Evolutionary conservation across 805 yeast species (phyloP), one percentile per base, ranked within the genome.

Genomic region (Barnettozyma salicaria): DNA sequence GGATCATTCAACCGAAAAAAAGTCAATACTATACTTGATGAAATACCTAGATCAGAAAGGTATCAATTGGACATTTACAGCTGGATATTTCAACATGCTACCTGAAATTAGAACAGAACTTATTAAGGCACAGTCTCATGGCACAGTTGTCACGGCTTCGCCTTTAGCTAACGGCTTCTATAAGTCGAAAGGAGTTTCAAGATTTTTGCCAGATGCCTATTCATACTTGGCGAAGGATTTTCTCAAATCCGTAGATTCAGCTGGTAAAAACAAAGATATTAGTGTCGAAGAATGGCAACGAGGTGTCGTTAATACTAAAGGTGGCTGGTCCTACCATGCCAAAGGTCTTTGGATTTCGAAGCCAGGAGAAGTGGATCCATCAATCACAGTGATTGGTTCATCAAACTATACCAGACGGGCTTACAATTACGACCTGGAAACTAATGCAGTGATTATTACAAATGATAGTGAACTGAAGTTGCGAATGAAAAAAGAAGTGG

Each of bases 271-370:
- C 13, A 40, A 63, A 3, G 48, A 64, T 24, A 77, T 90, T 21
- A 59, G 63, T 14, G 63, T 92, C 25, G 68, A 68, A 39, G 97
- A 90, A 59, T 92, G 98, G 98, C 72, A 74, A 52, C 76, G 74
- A 33, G 98, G 98, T 1, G 65, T 77, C 3, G 95, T 87, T 4
- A 86, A 87, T 53, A 73, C 82, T 7, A 72, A 78, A 1, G 72
- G 67, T 20, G 98, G 98, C 1, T 90, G 98, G 97, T 85, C 97
- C 0, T 92, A 92, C 58, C 98, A 92, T 55, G 97, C 98, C 11
- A 92, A 92, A 56, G 98, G 98, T 1, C 63, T 90, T 5, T 92
- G 97, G 97, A 61, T 85, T 0, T 67, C 74, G 7, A 64, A 67
- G 10, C 82, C 87, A 1, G 67, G 61, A 2, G 81, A 76, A 31